These are phyloP conservation scores for Udeniomyces megalosporus DNA, from an alignment of 768 basidiomycete genomes.

Conservation along the genomic window DNA sequence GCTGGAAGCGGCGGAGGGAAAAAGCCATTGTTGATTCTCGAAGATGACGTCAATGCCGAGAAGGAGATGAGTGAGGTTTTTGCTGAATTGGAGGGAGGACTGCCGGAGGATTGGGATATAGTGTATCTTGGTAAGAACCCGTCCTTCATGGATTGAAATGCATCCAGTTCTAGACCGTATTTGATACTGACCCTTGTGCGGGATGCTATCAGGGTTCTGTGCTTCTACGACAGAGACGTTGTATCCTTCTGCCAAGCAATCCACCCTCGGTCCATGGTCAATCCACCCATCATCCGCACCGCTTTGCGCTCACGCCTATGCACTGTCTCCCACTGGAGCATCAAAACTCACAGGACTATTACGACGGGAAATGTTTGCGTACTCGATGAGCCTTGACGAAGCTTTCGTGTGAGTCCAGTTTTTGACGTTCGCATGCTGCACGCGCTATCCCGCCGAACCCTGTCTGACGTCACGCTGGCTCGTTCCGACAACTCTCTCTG, in stretches of 20 bases:
- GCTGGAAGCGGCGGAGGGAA: background rate
- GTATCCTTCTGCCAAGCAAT: background rate
- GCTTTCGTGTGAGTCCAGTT: background rate
- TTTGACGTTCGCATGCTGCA: too few species aligned
- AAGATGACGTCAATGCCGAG: conserved; percentile 1
- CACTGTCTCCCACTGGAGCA: background rate
- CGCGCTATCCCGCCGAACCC: too few species aligned
- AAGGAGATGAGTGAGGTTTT: background rate
- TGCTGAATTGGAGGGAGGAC: background rate
- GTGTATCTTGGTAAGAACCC: background rate
- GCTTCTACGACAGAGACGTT: background rate
- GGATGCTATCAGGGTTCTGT: background rate
- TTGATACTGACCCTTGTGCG: background rate
- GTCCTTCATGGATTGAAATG: background rate
- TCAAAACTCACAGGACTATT: background rate
- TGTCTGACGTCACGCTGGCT: background rate
- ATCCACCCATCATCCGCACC: background rate
- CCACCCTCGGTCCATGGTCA: background rate
- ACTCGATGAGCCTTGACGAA: background rate
- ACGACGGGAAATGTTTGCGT: background rate
- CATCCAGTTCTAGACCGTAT: background rate
- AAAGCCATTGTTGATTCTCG: background rate
- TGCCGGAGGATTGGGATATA: background rate
- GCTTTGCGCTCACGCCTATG: conserved; percentile 3
- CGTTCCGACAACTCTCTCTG: background rate